Base-by-base conservation (phyloP, 2,329 filamentous ascomycete species). In the Apiospora malaysiana region DNA sequence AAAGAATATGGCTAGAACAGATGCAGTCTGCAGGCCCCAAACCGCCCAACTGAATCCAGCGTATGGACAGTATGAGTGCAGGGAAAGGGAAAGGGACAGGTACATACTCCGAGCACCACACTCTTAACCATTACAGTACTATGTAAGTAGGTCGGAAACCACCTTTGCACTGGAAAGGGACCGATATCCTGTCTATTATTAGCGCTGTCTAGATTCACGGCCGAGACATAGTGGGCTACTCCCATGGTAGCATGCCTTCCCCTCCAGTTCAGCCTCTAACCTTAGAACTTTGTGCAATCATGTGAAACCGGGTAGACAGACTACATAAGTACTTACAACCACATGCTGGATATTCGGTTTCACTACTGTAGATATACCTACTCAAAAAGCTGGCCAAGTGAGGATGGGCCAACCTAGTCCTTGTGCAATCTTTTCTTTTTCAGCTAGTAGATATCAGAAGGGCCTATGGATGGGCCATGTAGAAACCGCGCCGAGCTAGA, bases 401-500 rank as follows among this genome's bases (percentile, higher is more conserved):
- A 40, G 32, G 56, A 32, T 63, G 56, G 56, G 21, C 32, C 51
- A 37, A 18, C 51, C 27, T 27, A 59, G 51, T 59, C 51, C 27
- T 32, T 63, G 56, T 32, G 23, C 21, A 63, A 40, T 63, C 56
- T 23, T 63, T 63, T 63, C 32, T 63, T 37, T n/a, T 37, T 9
- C 56, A 40, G 18, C 56, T 63, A 63, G 27, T 23, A 63, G 18
- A n/a, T 40, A n/a, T 40, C 56, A 63, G 56, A 63, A 63, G 56
- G 56, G 32, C 56, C 56, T n/a, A 40, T 63, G 56, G 18, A 63
- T 40, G 56, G 56, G 56, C 56, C 32, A 40, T 8, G 56, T 40
- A 40, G 56, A 40, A 40, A 23, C 56, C 32, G 56, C 56, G 56
- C 56, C 56, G 56, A 63, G 56, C 56, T 63, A 63, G 56, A 40